These are phyloP conservation scores for Kazachstania psychrophila DNA, from an alignment of 805 yeast genomes.

Conservation along the genomic window DNA sequence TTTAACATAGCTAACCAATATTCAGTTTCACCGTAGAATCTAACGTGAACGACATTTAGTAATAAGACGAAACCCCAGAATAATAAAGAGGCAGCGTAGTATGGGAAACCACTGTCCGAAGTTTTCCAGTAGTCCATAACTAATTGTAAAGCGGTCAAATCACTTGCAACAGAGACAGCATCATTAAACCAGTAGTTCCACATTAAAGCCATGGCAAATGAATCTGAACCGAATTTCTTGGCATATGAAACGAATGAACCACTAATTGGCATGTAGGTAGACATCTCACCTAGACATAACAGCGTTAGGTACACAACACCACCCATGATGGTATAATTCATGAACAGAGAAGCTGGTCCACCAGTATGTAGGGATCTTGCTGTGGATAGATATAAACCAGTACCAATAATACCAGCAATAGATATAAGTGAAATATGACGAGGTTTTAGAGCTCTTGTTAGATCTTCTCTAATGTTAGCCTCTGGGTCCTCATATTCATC, in stretches of 20 bases:
- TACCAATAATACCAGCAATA: slow-evolving; percentile 68
- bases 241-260: slow-evolving; percentile 53
- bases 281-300: slow-evolving; percentile 48
- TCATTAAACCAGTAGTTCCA: slow-evolving; percentile 62
- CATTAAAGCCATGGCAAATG: slow-evolving; percentile 62
- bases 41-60: slow-evolving; percentile 42
- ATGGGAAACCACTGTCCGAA: slow-evolving; percentile 31
- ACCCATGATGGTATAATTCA: slow-evolving; percentile 43
- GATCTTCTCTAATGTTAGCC: slow-evolving; percentile 8
- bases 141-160: slow-evolving; percentile 52
- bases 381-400: slow-evolving; percentile 51
- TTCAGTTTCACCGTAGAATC: slow-evolving; percentile 54
- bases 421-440: slow-evolving; percentile 76
- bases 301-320: slow-evolving; percentile 44
- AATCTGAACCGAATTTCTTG: slow-evolving; percentile 53
- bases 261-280: slow-evolving; percentile 44
- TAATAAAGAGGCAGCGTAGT: slow-evolving; percentile 42
- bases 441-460: slow-evolving; percentile 34
- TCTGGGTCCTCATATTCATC: slow-evolving; percentile 30
- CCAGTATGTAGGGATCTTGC: slow-evolving; percentile 42
- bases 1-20: slow-evolving; percentile 50
- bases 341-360: slow-evolving; percentile 45
- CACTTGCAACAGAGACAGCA: slow-evolving; percentile 56
- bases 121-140: slow-evolving; percentile 43
- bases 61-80: slow-evolving; percentile 43